Evolutionary conservation across 2,329 filamentous ascomycete species (phyloP).

Genomic region (Microsporum ferrugineum): DNA sequence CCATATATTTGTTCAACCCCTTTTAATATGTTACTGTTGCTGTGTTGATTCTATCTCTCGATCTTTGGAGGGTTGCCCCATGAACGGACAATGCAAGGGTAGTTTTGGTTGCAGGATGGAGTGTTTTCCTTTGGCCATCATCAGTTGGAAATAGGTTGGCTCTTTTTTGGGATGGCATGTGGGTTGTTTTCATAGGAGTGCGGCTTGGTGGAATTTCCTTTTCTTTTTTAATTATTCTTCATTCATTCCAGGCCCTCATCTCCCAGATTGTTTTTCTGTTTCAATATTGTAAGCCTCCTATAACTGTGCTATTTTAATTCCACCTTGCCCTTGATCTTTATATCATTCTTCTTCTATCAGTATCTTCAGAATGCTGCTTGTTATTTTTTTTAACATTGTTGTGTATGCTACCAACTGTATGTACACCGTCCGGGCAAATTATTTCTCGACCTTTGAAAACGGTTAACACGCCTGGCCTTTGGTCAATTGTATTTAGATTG

Average conservation of each 20-base stretch:
- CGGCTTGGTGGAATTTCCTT: slow-evolving; percentile 13
- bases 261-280: background rate
- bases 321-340: background rate
- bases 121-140: slow-evolving; percentile 14
- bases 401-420: no score
- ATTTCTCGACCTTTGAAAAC: background rate
- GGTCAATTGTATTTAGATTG: background rate
- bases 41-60: slow-evolving; percentile 4
- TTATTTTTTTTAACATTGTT: background rate
- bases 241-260: background rate
- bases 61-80: slow-evolving; percentile 6
- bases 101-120: slow-evolving; percentile 15
- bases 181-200: slow-evolving; percentile 13
- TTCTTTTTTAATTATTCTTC: background rate
- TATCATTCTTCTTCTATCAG: background rate
- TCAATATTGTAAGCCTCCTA: background rate
- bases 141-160: slow-evolving; percentile 13
- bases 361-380: background rate
- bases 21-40: slow-evolving; percentile 1
- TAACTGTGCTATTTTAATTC: background rate
- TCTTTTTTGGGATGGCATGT: slow-evolving; percentile 13
- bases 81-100: slow-evolving; percentile 12
- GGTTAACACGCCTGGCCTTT: background rate
- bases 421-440: background rate
- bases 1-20: slow-evolving; percentile 11